Conservation (phyloP, 306 rosid genomes). For the Argentina anserina region DNA sequence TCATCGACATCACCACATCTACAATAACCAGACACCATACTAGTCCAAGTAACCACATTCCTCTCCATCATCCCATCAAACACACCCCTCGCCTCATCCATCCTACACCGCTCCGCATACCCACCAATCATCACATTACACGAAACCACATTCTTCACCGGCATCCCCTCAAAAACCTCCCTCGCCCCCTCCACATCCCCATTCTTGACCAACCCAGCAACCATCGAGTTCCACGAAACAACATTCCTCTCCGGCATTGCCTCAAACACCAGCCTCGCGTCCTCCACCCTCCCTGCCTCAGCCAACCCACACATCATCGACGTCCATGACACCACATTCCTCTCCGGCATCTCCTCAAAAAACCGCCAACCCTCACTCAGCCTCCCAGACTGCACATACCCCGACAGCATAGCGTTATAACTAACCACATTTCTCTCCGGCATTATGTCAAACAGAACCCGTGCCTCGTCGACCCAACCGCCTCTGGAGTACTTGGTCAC, state of each 20-base stretch:
- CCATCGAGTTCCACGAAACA: conserved; percentile 66
- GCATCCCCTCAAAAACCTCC: conserved; percentile 39
- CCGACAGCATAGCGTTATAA: conserved; percentile 58
- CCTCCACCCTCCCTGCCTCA: conserved; percentile 40
- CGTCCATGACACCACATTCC: conserved; percentile 80
- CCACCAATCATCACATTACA: conserved; percentile 68
- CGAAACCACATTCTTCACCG: conserved; percentile 45
- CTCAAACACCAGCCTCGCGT: conserved; percentile 51
- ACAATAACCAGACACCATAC: conserved; percentile 69
- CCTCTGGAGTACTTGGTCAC: conserved; percentile 39
- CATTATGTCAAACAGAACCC: conserved; percentile 52
- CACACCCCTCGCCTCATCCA: conserved; percentile 59
- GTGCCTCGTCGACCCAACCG: conserved; percentile 47
- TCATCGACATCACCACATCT: conserved; percentile 49
- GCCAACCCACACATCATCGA: conserved; percentile 51
- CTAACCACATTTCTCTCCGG: conserved; percentile 57
- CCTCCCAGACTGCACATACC: conserved; percentile 51
- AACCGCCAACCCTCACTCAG: conserved; percentile 40
- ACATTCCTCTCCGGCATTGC: conserved; percentile 70
- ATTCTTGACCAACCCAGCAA: conserved; percentile 48
- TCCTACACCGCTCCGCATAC: conserved; percentile 42
- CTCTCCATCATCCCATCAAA: conserved; percentile 52
- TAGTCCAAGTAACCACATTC: conserved; percentile 75
- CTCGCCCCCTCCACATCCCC: conserved; percentile 60
- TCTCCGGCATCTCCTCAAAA: conserved; percentile 51